Percentiles rank a stretch among this genome's conserved stretches.
Evolutionary conservation across 2,329 filamentous ascomycete species (phyloP).

Genomic region (Thielaviopsis punctulata): DNA sequence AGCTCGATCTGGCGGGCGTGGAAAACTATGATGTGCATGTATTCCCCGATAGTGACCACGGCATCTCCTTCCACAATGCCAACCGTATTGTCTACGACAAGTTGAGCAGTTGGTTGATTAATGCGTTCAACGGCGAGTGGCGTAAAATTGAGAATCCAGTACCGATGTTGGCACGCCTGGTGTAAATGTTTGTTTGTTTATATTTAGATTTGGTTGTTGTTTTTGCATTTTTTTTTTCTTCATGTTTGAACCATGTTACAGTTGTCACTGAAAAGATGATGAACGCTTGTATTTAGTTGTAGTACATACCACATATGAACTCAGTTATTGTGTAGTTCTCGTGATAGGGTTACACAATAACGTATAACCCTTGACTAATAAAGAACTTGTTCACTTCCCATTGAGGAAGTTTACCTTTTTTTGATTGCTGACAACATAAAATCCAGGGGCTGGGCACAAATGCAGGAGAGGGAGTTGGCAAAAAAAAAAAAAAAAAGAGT

Average conservation of each 20-base stretch:
- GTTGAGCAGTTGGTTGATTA: constrained; percentile 84
- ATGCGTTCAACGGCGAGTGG: constrained; percentile 97
- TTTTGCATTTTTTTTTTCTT: not conserved
- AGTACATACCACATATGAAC: no score
- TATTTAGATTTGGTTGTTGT: not conserved
- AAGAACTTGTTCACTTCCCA: no score
- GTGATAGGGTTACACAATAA: no score
- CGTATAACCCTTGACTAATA: no score
- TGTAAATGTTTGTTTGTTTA: not conserved
- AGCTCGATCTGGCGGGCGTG: constrained; percentile 60
- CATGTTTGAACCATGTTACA: not conserved
- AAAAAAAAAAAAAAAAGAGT: no score
- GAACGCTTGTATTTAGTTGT: not conserved
- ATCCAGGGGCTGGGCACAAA: no score
- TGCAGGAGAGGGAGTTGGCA: no score
- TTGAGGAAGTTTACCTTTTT: no score
- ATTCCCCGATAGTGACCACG: constrained; percentile 90
- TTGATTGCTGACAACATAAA: no score
- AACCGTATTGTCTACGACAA: constrained; percentile 85
- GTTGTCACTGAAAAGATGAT: not conserved
- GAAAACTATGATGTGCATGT: constrained; percentile 95
- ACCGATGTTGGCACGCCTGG: constrained; percentile 19
- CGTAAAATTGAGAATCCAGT: constrained; percentile 38
- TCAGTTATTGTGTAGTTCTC: no score
- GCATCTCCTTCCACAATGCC: constrained; percentile 87